phyloP scores from a whole-genome alignment of 169 alveolate species.

The Pseudocohnilembus persalinus region DNA sequence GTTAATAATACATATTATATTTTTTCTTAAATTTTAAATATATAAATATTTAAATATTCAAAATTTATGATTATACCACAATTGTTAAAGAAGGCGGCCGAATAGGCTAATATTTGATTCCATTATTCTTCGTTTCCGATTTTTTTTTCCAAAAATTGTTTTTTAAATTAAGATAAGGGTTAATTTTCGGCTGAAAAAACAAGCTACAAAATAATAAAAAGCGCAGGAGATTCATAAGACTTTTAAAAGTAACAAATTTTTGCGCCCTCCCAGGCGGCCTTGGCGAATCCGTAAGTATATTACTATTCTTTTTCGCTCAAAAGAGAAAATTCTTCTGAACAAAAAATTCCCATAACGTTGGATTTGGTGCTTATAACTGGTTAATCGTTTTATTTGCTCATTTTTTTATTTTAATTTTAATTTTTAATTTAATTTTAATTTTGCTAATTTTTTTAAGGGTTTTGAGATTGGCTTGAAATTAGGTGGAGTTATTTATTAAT shows the following conservation, averaged over 20 bases:
- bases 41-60: too few relatives aligned
- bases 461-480: too few relatives aligned
- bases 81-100: conserved; percentile 67
- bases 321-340: conserved; percentile 21
- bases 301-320: conserved; percentile 70
- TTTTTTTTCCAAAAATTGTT: neutral
- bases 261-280: conserved; percentile 80
- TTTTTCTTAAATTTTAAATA: neutral
- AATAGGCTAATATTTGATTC: conserved; percentile 54
- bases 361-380: conserved; percentile 19
- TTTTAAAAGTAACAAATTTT: conserved; percentile 67
- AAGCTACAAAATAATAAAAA: conserved; percentile 61
- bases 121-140: conserved; percentile 52
- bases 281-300: conserved; percentile 66
- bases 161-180: conserved; percentile 3
- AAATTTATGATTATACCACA: conserved; percentile 31
- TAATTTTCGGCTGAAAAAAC: conserved; percentile 40
- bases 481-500: too few relatives aligned
- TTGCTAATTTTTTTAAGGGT: too few relatives aligned
- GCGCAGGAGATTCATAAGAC: conserved; percentile 79
- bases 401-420: too few relatives aligned
- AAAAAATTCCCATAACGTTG: conserved; percentile 16
- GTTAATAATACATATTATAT: too few relatives aligned
- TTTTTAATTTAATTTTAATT: too few relatives aligned
- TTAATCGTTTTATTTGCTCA: too few relatives aligned